Conservation (phyloP, 1,139 yeast species). For the Lodderomyces theae region DNA sequence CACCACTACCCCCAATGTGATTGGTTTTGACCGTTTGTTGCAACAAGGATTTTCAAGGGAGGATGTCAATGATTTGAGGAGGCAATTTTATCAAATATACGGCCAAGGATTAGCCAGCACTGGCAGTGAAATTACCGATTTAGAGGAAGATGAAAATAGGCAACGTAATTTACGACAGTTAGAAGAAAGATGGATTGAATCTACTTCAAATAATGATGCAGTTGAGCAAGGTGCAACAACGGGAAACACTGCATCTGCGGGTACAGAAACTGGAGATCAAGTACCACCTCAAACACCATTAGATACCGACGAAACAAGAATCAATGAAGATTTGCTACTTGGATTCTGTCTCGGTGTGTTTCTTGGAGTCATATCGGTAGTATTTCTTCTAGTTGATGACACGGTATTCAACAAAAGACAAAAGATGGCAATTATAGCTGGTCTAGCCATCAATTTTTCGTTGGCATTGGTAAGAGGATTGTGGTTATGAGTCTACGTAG, state of each 20-base stretch:
- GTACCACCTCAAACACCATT: constrained; percentile 18
- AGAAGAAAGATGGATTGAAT: constrained; percentile 91
- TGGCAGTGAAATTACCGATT: constrained; percentile 27
- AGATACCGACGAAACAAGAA: constrained; percentile 35
- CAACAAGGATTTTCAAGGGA: constrained; percentile 80
- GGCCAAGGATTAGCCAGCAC: constrained; percentile 14
- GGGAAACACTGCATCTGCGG: constrained; percentile 2
- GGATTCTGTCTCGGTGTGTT: constrained; percentile 65
- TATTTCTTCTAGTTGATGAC: constrained; percentile 55
- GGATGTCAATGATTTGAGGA: constrained; percentile 68
- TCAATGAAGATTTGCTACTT: constrained; percentile 58
- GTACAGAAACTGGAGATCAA: constrained; percentile 3
- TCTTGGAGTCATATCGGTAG: constrained; percentile 59
- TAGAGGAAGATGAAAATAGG: constrained; percentile 41
- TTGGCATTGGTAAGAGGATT: constrained; percentile 55
- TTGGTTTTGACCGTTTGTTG: constrained; percentile 81
- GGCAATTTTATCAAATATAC: constrained; percentile 70
- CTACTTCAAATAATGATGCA: constrained; percentile 49
- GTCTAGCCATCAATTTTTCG: constrained; percentile 55
- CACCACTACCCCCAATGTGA: constrained; percentile 65
- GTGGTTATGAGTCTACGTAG: constrained; percentile 30
- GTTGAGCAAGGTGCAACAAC: constrained; percentile 2
- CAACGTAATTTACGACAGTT: constrained; percentile 52
- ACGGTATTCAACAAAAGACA: constrained; percentile 56
- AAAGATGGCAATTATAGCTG: constrained; percentile 61